A percentile compares a stretch with the other conserved stretches of the same genome.
Evolutionary conservation across 192 early-diverging fungal genomes (phyloP).

Genomic region (Podila horticola): DNA sequence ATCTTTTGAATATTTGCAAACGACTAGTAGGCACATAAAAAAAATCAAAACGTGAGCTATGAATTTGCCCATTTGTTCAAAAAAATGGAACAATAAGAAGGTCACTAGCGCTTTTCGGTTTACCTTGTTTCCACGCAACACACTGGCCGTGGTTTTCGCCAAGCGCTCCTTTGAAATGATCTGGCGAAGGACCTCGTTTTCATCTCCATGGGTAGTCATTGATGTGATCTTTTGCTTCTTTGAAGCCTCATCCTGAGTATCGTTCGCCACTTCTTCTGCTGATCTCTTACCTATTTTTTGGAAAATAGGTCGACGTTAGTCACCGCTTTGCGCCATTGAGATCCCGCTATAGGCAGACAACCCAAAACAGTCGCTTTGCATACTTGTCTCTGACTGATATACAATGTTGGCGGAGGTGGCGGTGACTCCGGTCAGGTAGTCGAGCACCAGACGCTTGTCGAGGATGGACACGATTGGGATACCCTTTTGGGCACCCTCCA

Average conservation of each 20-base stretch:
- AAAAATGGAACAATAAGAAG: background rate
- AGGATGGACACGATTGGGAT: slow-evolving; percentile 77
- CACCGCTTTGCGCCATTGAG: background rate
- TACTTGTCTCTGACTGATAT: slow-evolving; percentile 37
- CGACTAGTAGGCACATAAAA: slow-evolving; percentile 5
- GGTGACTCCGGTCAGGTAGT: slow-evolving; percentile 75
- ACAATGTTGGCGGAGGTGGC: slow-evolving; percentile 51
- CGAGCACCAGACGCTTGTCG: slow-evolving; percentile 75
- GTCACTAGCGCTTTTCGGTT: background rate
- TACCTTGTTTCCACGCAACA: slow-evolving; percentile 59
- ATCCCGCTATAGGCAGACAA: background rate
- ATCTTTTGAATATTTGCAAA: slow-evolving; percentile 53
- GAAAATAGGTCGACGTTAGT: slow-evolving; percentile 18
- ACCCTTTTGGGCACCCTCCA: slow-evolving; percentile 64
- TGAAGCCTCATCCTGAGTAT: slow-evolving; percentile 40
- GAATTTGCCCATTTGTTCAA: background rate
- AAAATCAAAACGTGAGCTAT: background rate
- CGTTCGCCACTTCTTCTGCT: slow-evolving; percentile 44
- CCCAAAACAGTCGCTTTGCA: background rate
- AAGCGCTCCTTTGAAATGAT: slow-evolving; percentile 54
- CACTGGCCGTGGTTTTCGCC: slow-evolving; percentile 50
- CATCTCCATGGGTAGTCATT: slow-evolving; percentile 32
- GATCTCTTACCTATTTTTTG: slow-evolving; percentile 36
- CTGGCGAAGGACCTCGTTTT: slow-evolving; percentile 48
- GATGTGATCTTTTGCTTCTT: slow-evolving; percentile 47